Conservation (phyloP, 1,284 basidiomycete species). For the Rhodotorula sp. region DNA sequence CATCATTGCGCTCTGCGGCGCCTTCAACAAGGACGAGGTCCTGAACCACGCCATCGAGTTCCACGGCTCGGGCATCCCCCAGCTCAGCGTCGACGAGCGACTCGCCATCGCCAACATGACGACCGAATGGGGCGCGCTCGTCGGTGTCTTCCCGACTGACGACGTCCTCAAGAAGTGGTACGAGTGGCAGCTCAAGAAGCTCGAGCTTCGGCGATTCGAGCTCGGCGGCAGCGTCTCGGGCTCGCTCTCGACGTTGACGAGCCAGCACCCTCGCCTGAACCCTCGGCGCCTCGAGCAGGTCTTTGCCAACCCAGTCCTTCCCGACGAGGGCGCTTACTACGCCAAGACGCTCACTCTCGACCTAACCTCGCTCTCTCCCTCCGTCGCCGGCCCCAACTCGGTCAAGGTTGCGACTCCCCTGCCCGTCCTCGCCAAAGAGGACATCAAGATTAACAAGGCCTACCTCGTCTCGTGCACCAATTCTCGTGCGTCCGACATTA, state of each 20-base stretch:
- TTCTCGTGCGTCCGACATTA: constrained; percentile 90
- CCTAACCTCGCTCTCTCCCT: constrained; percentile 87
- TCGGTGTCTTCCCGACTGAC: constrained; percentile 93
- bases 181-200: constrained; percentile 68
- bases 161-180: constrained; percentile 83
- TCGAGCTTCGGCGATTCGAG: constrained; percentile 74
- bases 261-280: constrained; percentile 79
- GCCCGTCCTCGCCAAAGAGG: constrained; percentile 68
- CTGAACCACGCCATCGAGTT: constrained; percentile 99
- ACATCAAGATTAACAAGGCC: constrained; percentile 89
- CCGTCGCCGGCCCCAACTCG: constrained; percentile 95
- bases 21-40: constrained; percentile 96
- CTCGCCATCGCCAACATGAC: constrained; percentile 98
- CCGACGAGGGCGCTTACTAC: constrained; percentile 80
- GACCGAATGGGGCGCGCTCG: constrained; percentile 97
- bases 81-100: constrained; percentile 83
- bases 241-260: constrained; percentile 59
- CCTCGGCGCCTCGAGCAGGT: constrained; percentile 67
- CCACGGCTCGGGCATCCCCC: constrained; percentile 81
- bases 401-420: constrained; percentile 94
- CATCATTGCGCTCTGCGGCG: constrained; percentile 93
- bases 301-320: constrained; percentile 59
- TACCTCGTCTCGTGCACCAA: constrained; percentile 99
- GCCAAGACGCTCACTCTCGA: constrained; percentile 87
- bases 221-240: constrained; percentile 52